Conservation (phyloP, 1,139 yeast genomes). For the Blastobotrys malaysiensis region DNA sequence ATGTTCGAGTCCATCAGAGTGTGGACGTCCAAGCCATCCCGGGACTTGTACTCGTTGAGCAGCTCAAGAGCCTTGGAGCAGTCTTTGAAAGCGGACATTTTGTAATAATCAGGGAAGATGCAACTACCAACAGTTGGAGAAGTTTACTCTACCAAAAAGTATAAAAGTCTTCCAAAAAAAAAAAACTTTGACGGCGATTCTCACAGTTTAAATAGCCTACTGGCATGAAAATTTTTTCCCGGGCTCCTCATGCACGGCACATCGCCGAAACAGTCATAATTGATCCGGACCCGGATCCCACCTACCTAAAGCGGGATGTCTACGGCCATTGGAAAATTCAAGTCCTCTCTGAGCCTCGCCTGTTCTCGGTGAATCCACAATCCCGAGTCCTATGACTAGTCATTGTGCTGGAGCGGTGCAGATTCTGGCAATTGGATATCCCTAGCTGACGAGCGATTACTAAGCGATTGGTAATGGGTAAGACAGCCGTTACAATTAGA, state of each 20-base stretch:
- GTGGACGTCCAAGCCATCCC: conserved; percentile 82
- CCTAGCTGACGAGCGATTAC: too few relatives aligned
- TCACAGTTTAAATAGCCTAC: not conserved
- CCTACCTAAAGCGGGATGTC: not conserved
- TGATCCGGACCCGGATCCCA: not conserved
- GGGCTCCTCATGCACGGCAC: conserved; percentile 1
- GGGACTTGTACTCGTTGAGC: conserved; percentile 58
- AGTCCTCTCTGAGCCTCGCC: too few relatives aligned
- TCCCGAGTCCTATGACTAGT: too few relatives aligned
- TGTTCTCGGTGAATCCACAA: too few relatives aligned
- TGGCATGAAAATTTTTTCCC: conserved; percentile 7
- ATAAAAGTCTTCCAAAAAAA: conserved; percentile 5
- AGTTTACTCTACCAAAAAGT: not conserved
- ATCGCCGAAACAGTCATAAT: not conserved
- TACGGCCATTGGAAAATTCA: too few relatives aligned
- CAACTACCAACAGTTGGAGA: not conserved
- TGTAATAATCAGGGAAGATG: not conserved
- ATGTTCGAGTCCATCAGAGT: conserved; percentile 82
- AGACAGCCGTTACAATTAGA: too few relatives aligned
- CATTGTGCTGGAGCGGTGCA: too few relatives aligned
- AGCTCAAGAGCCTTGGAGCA: conserved; percentile 61
- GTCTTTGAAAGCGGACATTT: conserved; percentile 34
- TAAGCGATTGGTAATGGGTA: too few relatives aligned
- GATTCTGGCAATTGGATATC: too few relatives aligned
- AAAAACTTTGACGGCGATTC: conserved; percentile 7